phyloP scores from a whole-genome alignment of 2,329 filamentous ascomycete species.

The Phialophora expanda region DNA sequence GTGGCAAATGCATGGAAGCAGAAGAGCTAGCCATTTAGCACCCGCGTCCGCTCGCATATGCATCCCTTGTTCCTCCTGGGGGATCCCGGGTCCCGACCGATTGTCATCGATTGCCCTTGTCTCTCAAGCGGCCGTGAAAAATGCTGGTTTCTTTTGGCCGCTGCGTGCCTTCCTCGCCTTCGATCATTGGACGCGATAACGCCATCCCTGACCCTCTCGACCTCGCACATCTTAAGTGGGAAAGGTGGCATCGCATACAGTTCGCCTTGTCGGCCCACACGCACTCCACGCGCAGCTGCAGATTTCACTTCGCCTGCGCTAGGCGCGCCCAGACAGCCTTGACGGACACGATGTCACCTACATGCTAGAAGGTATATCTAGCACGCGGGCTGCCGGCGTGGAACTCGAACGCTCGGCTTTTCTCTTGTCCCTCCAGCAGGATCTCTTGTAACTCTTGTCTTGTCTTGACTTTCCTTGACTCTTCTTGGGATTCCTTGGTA shows the following conservation, averaged over 20 bases:
- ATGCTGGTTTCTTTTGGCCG: constrained; percentile 11
- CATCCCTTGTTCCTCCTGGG: constrained; percentile 4
- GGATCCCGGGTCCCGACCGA: constrained; percentile 10
- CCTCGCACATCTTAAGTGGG: constrained; percentile 4
- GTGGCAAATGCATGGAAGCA: constrained; percentile 1
- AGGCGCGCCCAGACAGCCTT: constrained; percentile 4
- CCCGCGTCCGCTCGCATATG: constrained; percentile 6
- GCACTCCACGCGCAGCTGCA: constrained; percentile 8
- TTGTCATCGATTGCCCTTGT: constrained; percentile 13
- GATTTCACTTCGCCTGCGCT: constrained; percentile 11
- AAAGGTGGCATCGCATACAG: constrained; percentile 9
- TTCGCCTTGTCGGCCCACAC: constrained; percentile 16
- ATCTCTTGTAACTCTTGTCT: constrained; percentile 22
- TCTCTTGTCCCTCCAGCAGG: constrained; percentile 21
- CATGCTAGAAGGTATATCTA: constrained; percentile 29
- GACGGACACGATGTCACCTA: constrained; percentile 17
- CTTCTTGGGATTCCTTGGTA: constrained; percentile 10
- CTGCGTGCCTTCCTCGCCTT: constrained; percentile 7
- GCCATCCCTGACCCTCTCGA: constrained; percentile 2
- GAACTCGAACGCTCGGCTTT: constrained; percentile 9
- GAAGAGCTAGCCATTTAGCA: not conserved
- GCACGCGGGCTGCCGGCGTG: constrained; percentile 19
- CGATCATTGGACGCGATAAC: constrained; percentile 6
- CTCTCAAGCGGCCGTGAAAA: not conserved
- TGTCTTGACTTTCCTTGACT: constrained; percentile 25